Evolutionary conservation across 495 filamentous ascomycete species (phyloP), one percentile per base, ranked within the genome.

Genomic region (Delitschia confertaspora): DNA sequence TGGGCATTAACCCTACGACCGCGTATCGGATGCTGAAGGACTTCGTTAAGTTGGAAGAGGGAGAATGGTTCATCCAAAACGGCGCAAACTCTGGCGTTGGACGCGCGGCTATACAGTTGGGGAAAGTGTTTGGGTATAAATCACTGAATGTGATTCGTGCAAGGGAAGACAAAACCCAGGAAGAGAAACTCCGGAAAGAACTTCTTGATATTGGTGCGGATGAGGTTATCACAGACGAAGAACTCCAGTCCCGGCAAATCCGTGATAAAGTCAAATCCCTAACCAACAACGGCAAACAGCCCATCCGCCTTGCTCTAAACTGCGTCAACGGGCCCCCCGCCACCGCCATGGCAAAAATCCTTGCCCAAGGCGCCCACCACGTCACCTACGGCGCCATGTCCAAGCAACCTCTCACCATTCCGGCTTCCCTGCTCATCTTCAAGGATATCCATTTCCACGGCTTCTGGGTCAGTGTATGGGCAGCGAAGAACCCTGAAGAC

Each of bases 321-420:
- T 98, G 93, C 58, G 91, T 98, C 0, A 93, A 91, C n/a, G 91
- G 91, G 1, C 83, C 85, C 59, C 74, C 78, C 26, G 83, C 85
- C 3, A 73, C 76, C 19, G 72, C 78, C 1, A 63, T 96, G 51
- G 82, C 85, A 4, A 80, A 80, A 60, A 65, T 69, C 1, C 66
- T 98, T 19, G 56, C 61, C 2, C 64, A 69, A 0, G 73, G 74
- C 13, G 85, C 74, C 2, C 76, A 81, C 33, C 69, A 95, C 65
- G 86, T 96, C 22, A 95, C 89, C 20, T 98, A 98, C 57, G 91
- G 91, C 21, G 93, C 84, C 14, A 98, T 98, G 91, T 76, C 80
- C 27, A 79, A 83, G 53, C 78, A 89, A 67, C 86, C 87, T 0
- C 71, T 95, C 11, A 69, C 69, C 18, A 63, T 95, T 47, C 84